Evolutionary conservation across 176 grass and related monocot genomes (phyloP).

Genomic region (maize (Zea mays)): Zm-B73-REFERENCE-NAM-5.0 NC_050102.1:180163501-180164000

Average conservation of each 20-base stretch:
- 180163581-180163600: background rate
- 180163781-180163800: background rate
- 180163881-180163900: conserved; percentile 2
- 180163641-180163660: too few species aligned
- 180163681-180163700: background rate
- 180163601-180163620: conserved; percentile 1
- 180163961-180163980: background rate
- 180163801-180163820: background rate
- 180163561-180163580: conserved; percentile 4
- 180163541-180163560: background rate
- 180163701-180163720: conserved; percentile 8
- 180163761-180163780: conserved; percentile 7
- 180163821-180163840: background rate
- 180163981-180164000: background rate
- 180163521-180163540: background rate
- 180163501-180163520: background rate
- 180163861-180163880: conserved; percentile 63
- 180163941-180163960: background rate
- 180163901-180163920: background rate
- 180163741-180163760: background rate
- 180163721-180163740: background rate
- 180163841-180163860: conserved; percentile 55
- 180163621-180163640: background rate
- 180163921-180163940: too few species aligned
- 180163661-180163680: background rate